Base-by-base conservation (phyloP, 1,284 basidiomycete species). In the Microbotryum lychnidis-dioicae region DNA sequence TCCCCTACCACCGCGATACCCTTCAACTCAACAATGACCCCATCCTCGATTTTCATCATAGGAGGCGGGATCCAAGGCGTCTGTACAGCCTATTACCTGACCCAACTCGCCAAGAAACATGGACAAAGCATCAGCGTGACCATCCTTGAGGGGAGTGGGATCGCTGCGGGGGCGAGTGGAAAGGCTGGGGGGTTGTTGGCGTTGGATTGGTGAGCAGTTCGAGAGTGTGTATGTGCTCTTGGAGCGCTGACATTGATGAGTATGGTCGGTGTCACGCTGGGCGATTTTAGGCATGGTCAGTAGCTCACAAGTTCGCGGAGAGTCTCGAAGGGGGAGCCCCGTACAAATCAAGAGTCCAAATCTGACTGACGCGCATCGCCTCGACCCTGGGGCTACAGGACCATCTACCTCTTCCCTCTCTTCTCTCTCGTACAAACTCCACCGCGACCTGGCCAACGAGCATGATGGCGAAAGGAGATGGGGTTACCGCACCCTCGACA, bases 111-210 rank as follows among this genome's bases (percentile, higher is more conserved):
- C 4, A 76, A 58, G 37, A 60, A 65, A 33, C 60, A 56, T 18
- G 45, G 33, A 23, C 33, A 54, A 20, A 4, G 27, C 23, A 56
- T 63, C 31, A 65, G 63, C 23, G 73, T 80, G 58, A 79, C 77
- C 1, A 74, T 97, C 7, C 74, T 96, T 55, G 92, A 97, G 76
- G 86, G 88, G 4, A 89, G 86, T 1, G 73, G 71, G 6, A 75
- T 82, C 16, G 82, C 82, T 0, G 76, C 79, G 7, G 83, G 76
- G 0, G 89, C 91, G 1, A 88, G 85, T 0, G 92, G 92, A 6
- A 94, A 94, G 73, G 87, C 89, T 0, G 92, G 91, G 3, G 92
- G 92, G 0, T 84, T 97, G n/a, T 80, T 97, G 25, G 91, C 92
- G 0, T 80, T 83, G 59, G 86, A 91, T 72, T 86, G 84, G 85